Base-by-base conservation (phyloP, 2,329 filamentous ascomycete species). In the Claviceps pazoutovae region DNA sequence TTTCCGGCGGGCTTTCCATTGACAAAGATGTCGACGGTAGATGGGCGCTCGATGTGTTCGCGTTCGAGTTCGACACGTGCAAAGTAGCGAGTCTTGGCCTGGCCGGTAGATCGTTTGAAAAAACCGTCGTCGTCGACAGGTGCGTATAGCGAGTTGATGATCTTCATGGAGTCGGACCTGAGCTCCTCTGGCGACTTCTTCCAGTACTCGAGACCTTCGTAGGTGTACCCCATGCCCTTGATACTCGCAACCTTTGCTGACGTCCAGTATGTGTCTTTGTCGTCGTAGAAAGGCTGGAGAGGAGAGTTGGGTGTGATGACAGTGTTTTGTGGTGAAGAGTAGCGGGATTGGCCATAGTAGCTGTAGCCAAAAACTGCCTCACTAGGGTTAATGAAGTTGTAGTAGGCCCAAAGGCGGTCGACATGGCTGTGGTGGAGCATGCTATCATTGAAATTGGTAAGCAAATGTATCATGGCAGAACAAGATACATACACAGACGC, bases 371-470 rank as follows among this genome's bases (percentile, higher is more conserved):
- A 70, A 34, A 68, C 60, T 50, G 59, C 55, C 54, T 65, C 56
- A 46, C 59, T 54, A 21, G 69, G 69, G 53, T 62, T 58, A 49
- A 76, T 68, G 30, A 66, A 68, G 58, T 75, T 67, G 70, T 70
- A 78, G 57, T 75, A 71, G n/a, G 78, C 73, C 65, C 81, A 83
- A 39, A 85, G 69, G 42, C 82, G 75, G 59, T 85, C 80, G 51
- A 85, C 73, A 58, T 85, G 80, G 59, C 72, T 64, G 65, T 75
- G 74, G 54, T 75, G 73, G 26, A 75, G 60, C 71, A 69, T 71
- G 57, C 65, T 66, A 42, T 9, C 4, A 4, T 14, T 21, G 17
- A 5, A 9, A 26, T 38, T 37, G n/a, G 38, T 52, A 21, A 47
- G 52, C 17, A 46, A 11, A 34, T 46, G n/a, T 45, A 9, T 45